phyloP scores from a whole-genome alignment of 2,329 filamentous ascomycete species.

The Fusarium lyarnte region DNA sequence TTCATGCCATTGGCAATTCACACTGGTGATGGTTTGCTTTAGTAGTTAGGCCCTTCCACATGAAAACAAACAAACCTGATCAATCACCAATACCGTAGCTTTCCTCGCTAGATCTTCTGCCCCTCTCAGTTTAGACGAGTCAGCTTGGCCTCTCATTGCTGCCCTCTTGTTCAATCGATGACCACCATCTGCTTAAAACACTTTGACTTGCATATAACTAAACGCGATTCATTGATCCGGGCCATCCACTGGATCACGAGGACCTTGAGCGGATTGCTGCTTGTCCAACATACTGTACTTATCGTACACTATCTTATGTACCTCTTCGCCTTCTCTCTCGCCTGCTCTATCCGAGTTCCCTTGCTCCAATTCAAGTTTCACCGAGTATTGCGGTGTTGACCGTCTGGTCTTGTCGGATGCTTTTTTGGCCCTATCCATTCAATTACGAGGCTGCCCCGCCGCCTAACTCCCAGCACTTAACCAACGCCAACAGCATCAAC shows the following conservation, averaged over 20 bases:
- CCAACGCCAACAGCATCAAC: constrained; percentile 14
- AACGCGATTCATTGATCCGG: constrained; percentile 14
- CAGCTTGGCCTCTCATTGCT: constrained; percentile 8
- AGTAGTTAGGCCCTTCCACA: background rate
- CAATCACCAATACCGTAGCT: constrained; percentile 8
- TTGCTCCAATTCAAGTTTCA: constrained; percentile 16
- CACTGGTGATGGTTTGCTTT: constrained; percentile 2
- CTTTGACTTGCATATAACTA: constrained; percentile 5
- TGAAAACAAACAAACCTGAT: constrained; percentile 24
- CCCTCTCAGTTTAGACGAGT: constrained; percentile 24
- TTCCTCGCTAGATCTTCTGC: constrained; percentile 9
- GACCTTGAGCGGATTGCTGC: background rate
- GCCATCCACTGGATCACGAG: constrained; percentile 9
- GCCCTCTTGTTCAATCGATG: constrained; percentile 26
- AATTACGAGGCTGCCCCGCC: constrained; percentile 38
- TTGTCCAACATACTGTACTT: background rate
- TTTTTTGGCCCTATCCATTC: constrained; percentile 3
- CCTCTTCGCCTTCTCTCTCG: background rate
- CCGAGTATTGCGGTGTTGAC: constrained; percentile 25
- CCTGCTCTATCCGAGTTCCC: constrained; percentile 7
- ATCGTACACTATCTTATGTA: background rate
- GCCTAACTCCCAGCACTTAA: constrained; percentile 21
- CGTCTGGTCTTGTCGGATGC: background rate
- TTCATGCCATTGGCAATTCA: constrained; percentile 32
- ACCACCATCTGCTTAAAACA: constrained; percentile 22